Percentiles rank a stretch among this genome's conserved stretches.
These are phyloP conservation scores for Diutina neorugosa DNA, from an alignment of 1,139 yeast genomes.

Conservation along the genomic window DNA sequence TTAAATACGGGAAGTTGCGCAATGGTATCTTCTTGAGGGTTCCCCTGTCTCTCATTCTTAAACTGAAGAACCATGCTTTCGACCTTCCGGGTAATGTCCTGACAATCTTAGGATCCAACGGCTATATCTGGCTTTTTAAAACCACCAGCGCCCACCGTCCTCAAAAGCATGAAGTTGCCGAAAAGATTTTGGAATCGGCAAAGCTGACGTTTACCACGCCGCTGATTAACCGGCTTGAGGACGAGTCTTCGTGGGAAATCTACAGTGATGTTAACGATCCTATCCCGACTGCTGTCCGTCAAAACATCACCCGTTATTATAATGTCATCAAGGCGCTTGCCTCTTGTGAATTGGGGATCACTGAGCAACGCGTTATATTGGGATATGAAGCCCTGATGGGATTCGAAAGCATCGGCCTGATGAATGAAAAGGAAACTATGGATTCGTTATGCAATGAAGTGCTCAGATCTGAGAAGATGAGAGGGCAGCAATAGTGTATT, in stretches of 20 bases:
- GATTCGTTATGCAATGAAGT: conserved; percentile 64
- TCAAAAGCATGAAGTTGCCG: background rate
- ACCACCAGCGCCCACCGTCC: conserved; percentile 27
- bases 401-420: conserved; percentile 57
- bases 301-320: conserved; percentile 72
- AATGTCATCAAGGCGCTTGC: conserved; percentile 77
- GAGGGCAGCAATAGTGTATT: conserved; percentile 14
- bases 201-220: conserved; percentile 11
- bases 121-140: conserved; percentile 85
- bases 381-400: conserved; percentile 88
- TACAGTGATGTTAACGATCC: conserved; percentile 82
- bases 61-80: conserved; percentile 80
- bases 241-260: conserved; percentile 91
- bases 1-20: conserved; percentile 88
- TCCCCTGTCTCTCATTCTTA: conserved; percentile 70
- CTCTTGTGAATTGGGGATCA: conserved; percentile 73
- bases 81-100: conserved; percentile 86
- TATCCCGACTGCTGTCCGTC: conserved; percentile 48
- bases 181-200: background rate
- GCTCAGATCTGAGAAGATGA: conserved; percentile 60
- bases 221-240: conserved; percentile 82
- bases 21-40: conserved; percentile 77
- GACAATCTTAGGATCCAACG: conserved; percentile 85
- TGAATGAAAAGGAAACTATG: conserved; percentile 68
- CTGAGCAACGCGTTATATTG: conserved; percentile 63